A percentile compares a stretch with the other conserved stretches of the same genome.
Conservation (phyloP, 1,139 yeast genomes). For the Hemisphaericaspora lyxosophila region DNA sequence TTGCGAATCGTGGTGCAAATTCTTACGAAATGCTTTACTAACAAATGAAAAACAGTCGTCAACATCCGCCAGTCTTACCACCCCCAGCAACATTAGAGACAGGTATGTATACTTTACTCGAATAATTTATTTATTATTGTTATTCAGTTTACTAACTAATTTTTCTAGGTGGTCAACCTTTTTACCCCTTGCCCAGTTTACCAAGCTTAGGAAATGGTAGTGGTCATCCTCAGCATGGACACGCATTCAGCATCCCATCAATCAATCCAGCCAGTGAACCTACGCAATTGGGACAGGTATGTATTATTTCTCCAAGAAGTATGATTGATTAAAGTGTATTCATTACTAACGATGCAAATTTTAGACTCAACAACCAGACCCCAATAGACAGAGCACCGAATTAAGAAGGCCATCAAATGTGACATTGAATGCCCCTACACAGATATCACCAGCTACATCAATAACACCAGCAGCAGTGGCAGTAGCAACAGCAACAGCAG, state of each 20-base stretch:
- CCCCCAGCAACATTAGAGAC: slow-evolving; percentile 56
- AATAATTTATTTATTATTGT: neutral
- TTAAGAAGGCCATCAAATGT: slow-evolving; percentile 28
- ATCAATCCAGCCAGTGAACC: slow-evolving; percentile 36
- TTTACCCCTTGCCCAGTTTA: slow-evolving; percentile 52
- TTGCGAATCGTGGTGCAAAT: neutral
- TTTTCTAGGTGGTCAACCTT: slow-evolving; percentile 43
- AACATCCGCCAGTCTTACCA: slow-evolving; percentile 54
- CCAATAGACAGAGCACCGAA: slow-evolving; percentile 25
- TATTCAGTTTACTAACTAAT: slow-evolving; percentile 17
- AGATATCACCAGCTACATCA: slow-evolving; percentile 28
- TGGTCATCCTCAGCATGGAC: slow-evolving; percentile 38
- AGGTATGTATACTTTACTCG: slow-evolving; percentile 31
- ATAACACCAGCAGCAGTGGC: slow-evolving; percentile 15
- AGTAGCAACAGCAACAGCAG: slow-evolving; percentile 24
- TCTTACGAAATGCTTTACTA: slow-evolving; percentile 21
- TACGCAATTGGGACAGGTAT: slow-evolving; percentile 26
- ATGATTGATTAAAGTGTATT: neutral
- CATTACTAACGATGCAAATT: slow-evolving; percentile 13
- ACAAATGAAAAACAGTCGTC: slow-evolving; percentile 35
- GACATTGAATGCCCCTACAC: slow-evolving; percentile 20
- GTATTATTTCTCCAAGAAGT: slow-evolving; percentile 15
- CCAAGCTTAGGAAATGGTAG: slow-evolving; percentile 50
- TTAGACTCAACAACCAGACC: slow-evolving; percentile 18
- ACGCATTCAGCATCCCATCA: slow-evolving; percentile 48